phyloP scores from a whole-genome alignment of 805 yeast genomes.

The Metschnikowia proteae region DNA sequence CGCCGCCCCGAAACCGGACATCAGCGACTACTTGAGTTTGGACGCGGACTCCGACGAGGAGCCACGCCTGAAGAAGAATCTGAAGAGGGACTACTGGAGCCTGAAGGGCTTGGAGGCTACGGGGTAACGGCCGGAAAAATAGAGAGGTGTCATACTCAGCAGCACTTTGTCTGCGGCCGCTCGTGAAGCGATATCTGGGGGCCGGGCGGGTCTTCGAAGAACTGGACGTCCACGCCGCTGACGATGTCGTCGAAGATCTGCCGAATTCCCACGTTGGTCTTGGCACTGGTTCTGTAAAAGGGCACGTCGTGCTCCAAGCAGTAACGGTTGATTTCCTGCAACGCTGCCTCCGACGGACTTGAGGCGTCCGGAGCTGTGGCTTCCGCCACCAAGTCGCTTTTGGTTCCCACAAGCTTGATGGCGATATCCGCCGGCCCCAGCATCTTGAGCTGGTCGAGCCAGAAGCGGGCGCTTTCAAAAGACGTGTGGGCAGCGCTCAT shows the following conservation, averaged over 20 bases:
- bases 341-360: neutral
- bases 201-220: constrained; percentile 22
- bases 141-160: neutral
- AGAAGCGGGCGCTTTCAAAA: constrained; percentile 72
- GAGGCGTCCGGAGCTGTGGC: neutral
- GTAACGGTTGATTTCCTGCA: constrained; percentile 15
- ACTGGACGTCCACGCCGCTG: constrained; percentile 28
- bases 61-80: constrained; percentile 28
- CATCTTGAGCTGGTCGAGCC: constrained; percentile 75
- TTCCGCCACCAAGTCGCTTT: constrained; percentile 54
- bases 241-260: constrained; percentile 32
- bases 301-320: constrained; percentile 18
- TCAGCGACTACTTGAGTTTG: constrained; percentile 23
- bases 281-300: constrained; percentile 58
- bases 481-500: constrained; percentile 46
- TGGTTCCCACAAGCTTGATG: constrained; percentile 73
- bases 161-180: neutral
- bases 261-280: constrained; percentile 59
- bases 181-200: neutral
- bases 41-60: constrained; percentile 19
- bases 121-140: neutral
- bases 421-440: constrained; percentile 24
- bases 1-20: constrained; percentile 1
- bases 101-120: constrained; percentile 37
- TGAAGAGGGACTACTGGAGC: constrained; percentile 38